Conservation (phyloP, 495 filamentous ascomycete species). For the Talaromyces nanjingensis region DNA sequence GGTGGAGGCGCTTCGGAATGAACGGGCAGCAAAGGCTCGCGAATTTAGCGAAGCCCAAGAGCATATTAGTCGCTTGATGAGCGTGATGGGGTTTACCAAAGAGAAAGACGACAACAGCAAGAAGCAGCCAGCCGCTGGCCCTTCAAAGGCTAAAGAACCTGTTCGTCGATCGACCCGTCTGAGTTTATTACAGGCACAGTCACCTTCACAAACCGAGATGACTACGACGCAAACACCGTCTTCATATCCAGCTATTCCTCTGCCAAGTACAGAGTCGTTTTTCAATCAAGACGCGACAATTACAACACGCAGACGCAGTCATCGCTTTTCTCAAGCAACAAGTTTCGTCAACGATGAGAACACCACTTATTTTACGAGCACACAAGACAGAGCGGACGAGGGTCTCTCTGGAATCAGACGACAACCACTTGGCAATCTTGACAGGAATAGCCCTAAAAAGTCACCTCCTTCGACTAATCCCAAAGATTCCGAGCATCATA, state of each 20-base stretch:
- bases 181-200: slow-evolving; percentile 2
- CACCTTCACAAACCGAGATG: slow-evolving; percentile 2
- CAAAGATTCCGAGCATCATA: neutral
- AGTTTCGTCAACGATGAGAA: neutral
- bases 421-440: slow-evolving; percentile 19
- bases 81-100: slow-evolving; percentile 36
- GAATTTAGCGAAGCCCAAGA: slow-evolving; percentile 45
- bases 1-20: slow-evolving; percentile 33
- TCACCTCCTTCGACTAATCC: slow-evolving; percentile 11
- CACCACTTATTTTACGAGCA: slow-evolving; percentile 4
- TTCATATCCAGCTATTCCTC: neutral
- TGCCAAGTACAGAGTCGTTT: neutral
- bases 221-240: neutral
- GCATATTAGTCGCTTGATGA: slow-evolving; percentile 40
- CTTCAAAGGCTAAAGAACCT: slow-evolving; percentile 14
- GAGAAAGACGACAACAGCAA: slow-evolving; percentile 3
- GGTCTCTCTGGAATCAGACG: slow-evolving; percentile 7
- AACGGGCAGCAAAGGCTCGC: slow-evolving; percentile 35
- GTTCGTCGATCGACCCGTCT: neutral
- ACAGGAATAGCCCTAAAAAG: slow-evolving; percentile 23
- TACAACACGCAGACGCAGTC: slow-evolving; percentile 1
- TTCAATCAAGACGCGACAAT: neutral
- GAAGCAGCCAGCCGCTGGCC: neutral
- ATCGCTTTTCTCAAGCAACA: neutral
- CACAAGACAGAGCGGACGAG: slow-evolving; percentile 1